phyloP scores from a whole-genome alignment of 1,284 basidiomycete genomes.

The Ceratobasidium sp. region DNA sequence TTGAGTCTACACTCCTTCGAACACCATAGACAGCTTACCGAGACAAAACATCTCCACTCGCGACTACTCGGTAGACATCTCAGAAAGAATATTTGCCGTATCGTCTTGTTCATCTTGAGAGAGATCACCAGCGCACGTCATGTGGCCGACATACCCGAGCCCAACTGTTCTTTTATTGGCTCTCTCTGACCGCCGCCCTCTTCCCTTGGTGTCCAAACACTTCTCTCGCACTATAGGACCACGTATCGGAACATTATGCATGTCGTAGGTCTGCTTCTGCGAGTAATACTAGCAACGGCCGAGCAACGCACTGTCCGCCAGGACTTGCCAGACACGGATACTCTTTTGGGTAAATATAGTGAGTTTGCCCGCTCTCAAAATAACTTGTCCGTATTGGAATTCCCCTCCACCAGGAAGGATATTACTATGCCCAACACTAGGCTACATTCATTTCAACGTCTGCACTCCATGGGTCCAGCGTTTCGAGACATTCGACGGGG shows the following conservation, averaged over 20 bases:
- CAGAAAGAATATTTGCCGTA: no score
- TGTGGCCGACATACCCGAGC: conserved; percentile 3
- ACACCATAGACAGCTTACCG: no score
- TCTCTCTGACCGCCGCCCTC: not conserved
- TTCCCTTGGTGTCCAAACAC: not conserved
- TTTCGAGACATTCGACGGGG: not conserved
- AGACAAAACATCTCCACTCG: no score
- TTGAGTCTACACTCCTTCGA: no score
- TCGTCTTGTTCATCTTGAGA: not conserved
- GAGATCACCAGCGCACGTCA: not conserved
- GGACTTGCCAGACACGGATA: no score
- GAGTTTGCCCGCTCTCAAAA: no score
- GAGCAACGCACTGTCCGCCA: no score
- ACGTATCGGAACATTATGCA: not conserved
- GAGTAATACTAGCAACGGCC: not conserved
- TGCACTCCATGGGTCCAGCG: conserved; percentile 3
- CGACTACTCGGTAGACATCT: no score
- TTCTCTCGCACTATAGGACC: not conserved
- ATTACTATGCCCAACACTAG: no score
- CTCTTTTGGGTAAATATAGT: no score
- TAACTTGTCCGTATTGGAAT: no score
- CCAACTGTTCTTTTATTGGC: not conserved
- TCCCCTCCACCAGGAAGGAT: no score
- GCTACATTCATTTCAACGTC: not conserved
- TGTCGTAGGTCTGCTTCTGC: not conserved